These are phyloP conservation scores for Sporothrix brasiliensis DNA, from an alignment of 2,329 filamentous ascomycete genomes.

Conservation along the genomic window DNA sequence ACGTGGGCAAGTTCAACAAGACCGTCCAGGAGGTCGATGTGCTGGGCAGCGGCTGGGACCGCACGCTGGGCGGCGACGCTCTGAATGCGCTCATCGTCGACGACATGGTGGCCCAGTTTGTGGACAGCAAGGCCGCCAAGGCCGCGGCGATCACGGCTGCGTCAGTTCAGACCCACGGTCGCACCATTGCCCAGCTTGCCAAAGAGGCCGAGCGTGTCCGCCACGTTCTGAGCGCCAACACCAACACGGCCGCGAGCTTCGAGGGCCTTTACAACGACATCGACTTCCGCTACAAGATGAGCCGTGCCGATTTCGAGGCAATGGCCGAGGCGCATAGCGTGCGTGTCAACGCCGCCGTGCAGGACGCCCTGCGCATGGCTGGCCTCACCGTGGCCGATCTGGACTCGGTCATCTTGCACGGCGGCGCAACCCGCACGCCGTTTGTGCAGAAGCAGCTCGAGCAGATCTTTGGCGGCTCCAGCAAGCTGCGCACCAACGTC, in stretches of 20 bases:
- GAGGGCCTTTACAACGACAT: slow-evolving; percentile 90
- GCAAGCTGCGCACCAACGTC: slow-evolving; percentile 89
- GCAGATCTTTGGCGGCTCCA: slow-evolving; percentile 67
- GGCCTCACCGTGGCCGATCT: slow-evolving; percentile 74
- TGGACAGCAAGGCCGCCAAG: slow-evolving; percentile 69
- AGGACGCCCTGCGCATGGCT: slow-evolving; percentile 73
- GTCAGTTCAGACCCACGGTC: slow-evolving; percentile 72
- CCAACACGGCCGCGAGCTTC: slow-evolving; percentile 76
- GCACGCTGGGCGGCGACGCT: slow-evolving; percentile 83
- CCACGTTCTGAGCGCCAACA: slow-evolving; percentile 91
- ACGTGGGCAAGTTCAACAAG: slow-evolving; percentile 91
- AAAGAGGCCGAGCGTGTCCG: slow-evolving; percentile 88
- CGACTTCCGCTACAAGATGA: slow-evolving; percentile 90
- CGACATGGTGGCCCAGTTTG: slow-evolving; percentile 81
- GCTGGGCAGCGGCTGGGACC: slow-evolving; percentile 84
- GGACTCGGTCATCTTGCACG: slow-evolving; percentile 89
- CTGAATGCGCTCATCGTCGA: slow-evolving; percentile 87
- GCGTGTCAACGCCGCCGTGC: slow-evolving; percentile 69
- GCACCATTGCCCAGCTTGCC: slow-evolving; percentile 84
- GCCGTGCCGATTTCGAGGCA: slow-evolving; percentile 77
- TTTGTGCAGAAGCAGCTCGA: slow-evolving; percentile 92
- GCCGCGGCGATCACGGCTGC: slow-evolving; percentile 64
- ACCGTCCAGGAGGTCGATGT: slow-evolving; percentile 94
- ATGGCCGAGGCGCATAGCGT: slow-evolving; percentile 69
- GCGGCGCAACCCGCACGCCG: slow-evolving; percentile 85